A percentile compares a stretch with the other conserved stretches of the same genome.
Evolutionary conservation across 2,329 filamentous ascomycete species (phyloP).

Genomic region (Penicillium concentricum): DNA sequence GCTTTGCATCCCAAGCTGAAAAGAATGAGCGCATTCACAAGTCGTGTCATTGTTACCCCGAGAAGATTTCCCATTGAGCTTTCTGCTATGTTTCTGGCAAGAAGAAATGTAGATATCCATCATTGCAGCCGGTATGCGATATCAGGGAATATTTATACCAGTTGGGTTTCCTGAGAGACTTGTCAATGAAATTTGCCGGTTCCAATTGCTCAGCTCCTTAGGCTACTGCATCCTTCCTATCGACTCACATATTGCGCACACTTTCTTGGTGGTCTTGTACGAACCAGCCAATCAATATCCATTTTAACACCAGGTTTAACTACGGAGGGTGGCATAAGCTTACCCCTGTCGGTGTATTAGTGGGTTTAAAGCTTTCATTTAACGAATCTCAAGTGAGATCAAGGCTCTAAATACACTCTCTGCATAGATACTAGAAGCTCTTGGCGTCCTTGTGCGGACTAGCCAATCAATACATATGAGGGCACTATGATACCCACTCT

Average conservation of each 20-base stretch:
- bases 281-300: constrained; percentile 7
- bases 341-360: no score
- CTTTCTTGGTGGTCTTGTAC: constrained; percentile 1
- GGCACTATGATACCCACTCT: no score
- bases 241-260: background rate
- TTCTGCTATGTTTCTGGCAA: background rate
- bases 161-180: background rate
- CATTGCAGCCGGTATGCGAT: background rate
- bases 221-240: background rate
- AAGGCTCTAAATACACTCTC: no score
- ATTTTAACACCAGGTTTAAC: constrained; percentile 4
- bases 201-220: background rate
- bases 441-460: no score
- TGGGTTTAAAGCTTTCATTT: no score
- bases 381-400: no score
- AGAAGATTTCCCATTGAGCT: background rate
- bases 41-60: background rate
- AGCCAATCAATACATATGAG: no score
- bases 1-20: background rate
- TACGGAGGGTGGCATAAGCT: background rate
- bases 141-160: background rate
- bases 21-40: background rate
- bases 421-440: no score
- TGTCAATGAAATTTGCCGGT: background rate
- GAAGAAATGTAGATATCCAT: background rate